These are phyloP conservation scores for Phytopythium boreale DNA, from an alignment of 352 stramenopile species.

Conservation along the genomic window DNA sequence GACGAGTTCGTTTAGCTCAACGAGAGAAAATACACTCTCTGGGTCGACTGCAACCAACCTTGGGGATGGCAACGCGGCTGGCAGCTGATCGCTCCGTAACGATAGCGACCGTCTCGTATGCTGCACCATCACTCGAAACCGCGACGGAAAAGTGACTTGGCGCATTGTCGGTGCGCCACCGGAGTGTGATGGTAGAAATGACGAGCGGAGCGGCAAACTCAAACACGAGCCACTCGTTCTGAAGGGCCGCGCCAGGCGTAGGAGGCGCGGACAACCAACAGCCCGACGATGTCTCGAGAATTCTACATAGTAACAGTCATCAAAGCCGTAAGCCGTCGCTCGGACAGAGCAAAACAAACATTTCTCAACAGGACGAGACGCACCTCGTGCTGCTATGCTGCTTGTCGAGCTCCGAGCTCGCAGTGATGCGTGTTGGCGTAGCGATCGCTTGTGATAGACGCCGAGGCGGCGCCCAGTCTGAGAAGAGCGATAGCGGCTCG, in stretches of 20 bases:
- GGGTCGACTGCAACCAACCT: constrained; percentile 43
- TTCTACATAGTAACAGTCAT: constrained; percentile 12
- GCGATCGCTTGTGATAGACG: constrained; percentile 43
- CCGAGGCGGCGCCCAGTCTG: constrained; percentile 71
- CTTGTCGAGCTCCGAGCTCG: constrained; percentile 60
- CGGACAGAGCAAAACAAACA: not conserved
- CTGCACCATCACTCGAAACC: constrained; percentile 41
- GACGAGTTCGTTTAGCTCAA: not conserved
- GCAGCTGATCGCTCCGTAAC: constrained; percentile 23
- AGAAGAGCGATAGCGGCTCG: constrained; percentile 66
- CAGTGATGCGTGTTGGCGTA: constrained; percentile 40
- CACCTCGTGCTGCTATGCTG: constrained; percentile 52
- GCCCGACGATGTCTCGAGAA: constrained; percentile 27
- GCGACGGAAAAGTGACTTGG: constrained; percentile 39
- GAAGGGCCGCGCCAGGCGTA: constrained; percentile 13
- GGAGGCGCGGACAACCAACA: constrained; percentile 47
- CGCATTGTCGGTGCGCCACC: constrained; percentile 40
- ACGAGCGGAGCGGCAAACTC: constrained; percentile 44
- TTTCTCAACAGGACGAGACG: not conserved
- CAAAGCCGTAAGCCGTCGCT: not conserved
- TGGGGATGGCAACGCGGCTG: constrained; percentile 39
- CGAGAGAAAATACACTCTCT: no score
- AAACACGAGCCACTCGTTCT: constrained; percentile 48
- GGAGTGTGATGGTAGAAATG: constrained; percentile 44
- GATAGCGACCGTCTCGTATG: constrained; percentile 49